Conservation (phyloP, 768 basidiomycete species). For the Macrolepiota albuminosa region DNA sequence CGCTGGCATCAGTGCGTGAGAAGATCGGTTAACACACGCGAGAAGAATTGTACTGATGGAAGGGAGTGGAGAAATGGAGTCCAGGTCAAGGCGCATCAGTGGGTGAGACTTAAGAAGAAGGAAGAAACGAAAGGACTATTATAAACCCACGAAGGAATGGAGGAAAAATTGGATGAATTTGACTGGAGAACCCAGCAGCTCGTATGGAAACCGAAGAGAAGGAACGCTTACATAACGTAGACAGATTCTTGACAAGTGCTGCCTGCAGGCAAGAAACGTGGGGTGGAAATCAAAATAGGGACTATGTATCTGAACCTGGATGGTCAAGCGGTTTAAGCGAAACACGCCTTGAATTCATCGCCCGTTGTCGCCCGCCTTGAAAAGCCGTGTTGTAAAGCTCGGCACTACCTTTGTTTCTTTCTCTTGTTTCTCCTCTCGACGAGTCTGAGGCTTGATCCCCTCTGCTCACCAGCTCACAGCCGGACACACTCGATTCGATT, state of each 20-base stretch:
- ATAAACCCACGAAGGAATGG: background rate
- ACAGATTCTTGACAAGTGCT: constrained; percentile 36
- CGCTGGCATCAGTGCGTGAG: constrained; percentile 5
- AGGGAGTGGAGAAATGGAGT: constrained; percentile 13
- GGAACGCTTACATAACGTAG: constrained; percentile 36
- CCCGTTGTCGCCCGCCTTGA: constrained; percentile 40
- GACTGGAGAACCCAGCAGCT: background rate
- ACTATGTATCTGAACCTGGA: constrained; percentile 41
- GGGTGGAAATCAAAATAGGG: constrained; percentile 52
- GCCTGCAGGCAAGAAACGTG: constrained; percentile 83
- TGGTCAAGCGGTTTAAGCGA: constrained; percentile 45
- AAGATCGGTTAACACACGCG: constrained; percentile 14
- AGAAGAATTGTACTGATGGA: constrained; percentile 49
- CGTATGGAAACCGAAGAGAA: constrained; percentile 12
- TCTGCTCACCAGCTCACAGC: constrained; percentile 26
- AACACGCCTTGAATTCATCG: constrained; percentile 47
- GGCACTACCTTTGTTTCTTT: constrained; percentile 37
- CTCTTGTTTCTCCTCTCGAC: constrained; percentile 25
- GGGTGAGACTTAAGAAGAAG: background rate
- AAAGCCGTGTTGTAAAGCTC: constrained; percentile 42
- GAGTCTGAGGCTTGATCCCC: constrained; percentile 28
- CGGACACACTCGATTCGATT: constrained; percentile 49
- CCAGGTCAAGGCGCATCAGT: background rate
- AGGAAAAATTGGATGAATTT: background rate
- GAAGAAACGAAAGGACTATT: constrained; percentile 1